Base-by-base conservation (phyloP, 441 rosid genomes). In the Euphorbia schlechtendalii region DNA sequence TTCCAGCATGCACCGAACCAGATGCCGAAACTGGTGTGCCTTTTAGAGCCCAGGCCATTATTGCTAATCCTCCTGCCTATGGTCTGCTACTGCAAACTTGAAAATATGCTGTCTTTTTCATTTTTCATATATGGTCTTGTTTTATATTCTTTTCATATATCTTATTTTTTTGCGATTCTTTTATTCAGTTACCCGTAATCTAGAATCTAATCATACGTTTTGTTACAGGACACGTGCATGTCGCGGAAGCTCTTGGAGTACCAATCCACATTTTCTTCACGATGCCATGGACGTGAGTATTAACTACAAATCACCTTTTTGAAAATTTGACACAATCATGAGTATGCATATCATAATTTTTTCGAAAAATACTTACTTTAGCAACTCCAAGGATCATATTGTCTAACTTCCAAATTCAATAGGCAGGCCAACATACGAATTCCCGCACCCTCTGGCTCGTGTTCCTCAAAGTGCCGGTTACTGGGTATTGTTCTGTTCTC, bases 231-330 rank as follows among this genome's bases (percentile, higher is more conserved):
- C 98, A 94, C 78, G 84, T 86, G 8, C 99, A 94, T 76, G 92
- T 91, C 70, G 98, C 99, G 59, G 99, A 91, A 82, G 96, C 99
- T 79, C 99, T 94, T 72, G 88, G 91, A 71, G 88, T 89, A 61
- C 99, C 98, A 52, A 83, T 94, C 71, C 99, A 94, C 76, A 94
- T 94, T 32, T 91, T 87, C 82, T 94, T 91, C 87, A 94, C 99
- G 57, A 94, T 94, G 99, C 99, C 99, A 48, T 94, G 98, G 99
- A 94, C 98, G 99, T 91, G 81, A 94, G 99, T 83, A 65, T 76
- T 74, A 51, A 67, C 55, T 73, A 61, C 65, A 62, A 21, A 63
- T 36, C 56, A 20, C 24, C 49, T 57, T 76, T 48, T 65, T 28
- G 71, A 38, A 55, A 65, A 61, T 63, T 51, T 64, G 45, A n/a